A percentile compares a stretch with the other conserved stretches of the same genome.
These are phyloP conservation scores for Aspergillus sp. DNA, from an alignment of 2,329 filamentous ascomycete species.

Conservation along the genomic window DNA sequence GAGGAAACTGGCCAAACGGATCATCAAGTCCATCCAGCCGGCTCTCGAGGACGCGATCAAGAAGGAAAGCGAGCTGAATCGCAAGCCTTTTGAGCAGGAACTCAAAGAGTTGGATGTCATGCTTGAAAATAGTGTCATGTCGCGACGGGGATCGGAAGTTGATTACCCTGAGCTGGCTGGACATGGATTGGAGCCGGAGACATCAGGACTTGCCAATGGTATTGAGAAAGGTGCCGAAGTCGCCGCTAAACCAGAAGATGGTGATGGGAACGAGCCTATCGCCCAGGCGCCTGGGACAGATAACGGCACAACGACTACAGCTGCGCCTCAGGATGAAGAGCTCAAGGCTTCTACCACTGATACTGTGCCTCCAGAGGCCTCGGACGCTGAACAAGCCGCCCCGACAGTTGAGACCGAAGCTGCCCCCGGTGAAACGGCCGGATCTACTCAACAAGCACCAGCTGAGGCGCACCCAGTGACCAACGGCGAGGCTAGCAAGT, in stretches of 20 bases:
- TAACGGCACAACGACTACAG: background rate
- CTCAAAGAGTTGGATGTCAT: conserved; percentile 72
- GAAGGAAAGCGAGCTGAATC: conserved; percentile 78
- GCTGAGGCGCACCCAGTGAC: conserved; percentile 19
- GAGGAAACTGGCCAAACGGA: conserved; percentile 82
- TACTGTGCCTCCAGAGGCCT: background rate
- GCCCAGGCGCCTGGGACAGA: background rate
- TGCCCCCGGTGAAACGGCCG: conserved; percentile 13
- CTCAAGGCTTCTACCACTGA: background rate
- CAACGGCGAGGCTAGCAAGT: conserved; percentile 30
- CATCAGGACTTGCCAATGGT: conserved; percentile 44
- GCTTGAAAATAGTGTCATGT: conserved; percentile 64
- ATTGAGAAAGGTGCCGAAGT: conserved; percentile 26
- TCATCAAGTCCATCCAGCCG: conserved; percentile 78
- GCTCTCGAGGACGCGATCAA: conserved; percentile 71
- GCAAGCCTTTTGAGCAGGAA: conserved; percentile 67
- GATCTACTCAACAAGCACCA: conserved; percentile 37
- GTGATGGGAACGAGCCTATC: conserved; percentile 11
- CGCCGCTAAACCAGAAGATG: background rate
- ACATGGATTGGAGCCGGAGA: conserved; percentile 39
- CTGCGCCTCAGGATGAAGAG: background rate
- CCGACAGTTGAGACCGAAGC: conserved; percentile 14
- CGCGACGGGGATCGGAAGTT: conserved; percentile 51
- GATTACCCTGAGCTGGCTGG: conserved; percentile 41
- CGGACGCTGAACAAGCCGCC: conserved; percentile 12